Conservation (phyloP, 768 basidiomycete species). For the Hypsizygus marmoreus region DNA sequence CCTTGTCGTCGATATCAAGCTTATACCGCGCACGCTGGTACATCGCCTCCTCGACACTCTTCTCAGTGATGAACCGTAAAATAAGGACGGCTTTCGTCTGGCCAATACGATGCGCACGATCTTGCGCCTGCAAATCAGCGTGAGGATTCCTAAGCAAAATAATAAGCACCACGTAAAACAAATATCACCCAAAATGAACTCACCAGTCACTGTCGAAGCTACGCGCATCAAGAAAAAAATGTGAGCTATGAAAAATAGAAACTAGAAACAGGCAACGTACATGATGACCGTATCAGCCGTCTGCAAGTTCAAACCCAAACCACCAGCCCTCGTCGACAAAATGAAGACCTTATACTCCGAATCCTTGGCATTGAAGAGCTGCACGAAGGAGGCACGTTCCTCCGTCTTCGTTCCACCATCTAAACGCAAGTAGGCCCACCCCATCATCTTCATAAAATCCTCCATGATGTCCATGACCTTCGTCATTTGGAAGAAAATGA, state of each 20-base stretch:
- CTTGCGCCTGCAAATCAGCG: slow-evolving; percentile 98
- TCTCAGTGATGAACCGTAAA: slow-evolving; percentile 94
- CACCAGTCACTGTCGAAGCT: slow-evolving; percentile 83
- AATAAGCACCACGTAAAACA: background rate
- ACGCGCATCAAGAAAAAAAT: slow-evolving; percentile 13
- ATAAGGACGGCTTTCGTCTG: slow-evolving; percentile 98
- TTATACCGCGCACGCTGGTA: slow-evolving; percentile 93
- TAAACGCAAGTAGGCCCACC: slow-evolving; percentile 87
- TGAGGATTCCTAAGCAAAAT: slow-evolving; percentile 80
- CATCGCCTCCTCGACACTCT: slow-evolving; percentile 98
- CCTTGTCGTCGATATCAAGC: slow-evolving; percentile 98
- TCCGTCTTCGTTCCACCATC: slow-evolving; percentile 97
- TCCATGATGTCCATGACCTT: slow-evolving; percentile 99
- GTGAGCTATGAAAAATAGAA: slow-evolving; percentile 1
- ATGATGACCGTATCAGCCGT: slow-evolving; percentile 97
- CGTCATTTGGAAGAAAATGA: slow-evolving; percentile 99
- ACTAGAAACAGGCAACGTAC: slow-evolving; percentile 42
- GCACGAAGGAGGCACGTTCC: slow-evolving; percentile 85
- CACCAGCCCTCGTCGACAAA: slow-evolving; percentile 90
- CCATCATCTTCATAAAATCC: slow-evolving; percentile 88
- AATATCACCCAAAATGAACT: slow-evolving; percentile 9
- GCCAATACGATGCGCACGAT: slow-evolving; percentile 99
- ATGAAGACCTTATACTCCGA: slow-evolving; percentile 93
- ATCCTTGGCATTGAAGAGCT: slow-evolving; percentile 84
- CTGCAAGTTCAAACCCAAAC: slow-evolving; percentile 92